A percentile compares a stretch with the other conserved stretches of the same genome.
Evolutionary conservation across 2,329 filamentous ascomycete species (phyloP).

Genomic region (Phoma sp.): DNA sequence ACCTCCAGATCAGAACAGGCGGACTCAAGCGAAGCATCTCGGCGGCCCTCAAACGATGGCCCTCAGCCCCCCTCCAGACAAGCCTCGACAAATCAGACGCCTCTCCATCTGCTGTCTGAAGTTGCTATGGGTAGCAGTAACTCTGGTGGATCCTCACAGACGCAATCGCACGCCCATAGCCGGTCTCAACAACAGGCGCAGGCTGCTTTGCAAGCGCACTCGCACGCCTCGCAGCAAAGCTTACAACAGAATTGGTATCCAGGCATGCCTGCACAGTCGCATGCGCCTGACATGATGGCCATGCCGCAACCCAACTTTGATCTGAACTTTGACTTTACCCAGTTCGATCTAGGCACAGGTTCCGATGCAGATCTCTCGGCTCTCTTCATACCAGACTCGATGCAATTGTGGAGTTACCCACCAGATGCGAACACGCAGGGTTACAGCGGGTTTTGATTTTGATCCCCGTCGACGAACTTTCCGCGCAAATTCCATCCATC

Average conservation of each 20-base stretch:
- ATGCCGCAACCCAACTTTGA: constrained; percentile 41
- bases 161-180: constrained; percentile 15
- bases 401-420: constrained; percentile 39
- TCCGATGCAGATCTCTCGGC: constrained; percentile 47
- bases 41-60: constrained; percentile 25
- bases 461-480: background rate
- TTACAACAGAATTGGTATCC: constrained; percentile 41
- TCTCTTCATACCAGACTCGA: constrained; percentile 46
- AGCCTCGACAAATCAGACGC: constrained; percentile 45
- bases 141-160: constrained; percentile 16
- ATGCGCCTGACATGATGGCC: constrained; percentile 33
- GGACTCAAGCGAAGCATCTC: constrained; percentile 31
- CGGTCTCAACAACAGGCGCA: constrained; percentile 34
- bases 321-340: constrained; percentile 47
- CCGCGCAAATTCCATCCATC: background rate
- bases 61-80: constrained; percentile 30
- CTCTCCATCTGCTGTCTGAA: constrained; percentile 50
- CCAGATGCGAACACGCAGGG: constrained; percentile 23
- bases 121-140: constrained; percentile 49
- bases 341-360: constrained; percentile 46
- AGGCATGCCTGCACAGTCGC: constrained; percentile 25
- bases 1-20: constrained; percentile 39
- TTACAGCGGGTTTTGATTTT: constrained; percentile 19
- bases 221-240: constrained; percentile 28
- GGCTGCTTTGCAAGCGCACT: constrained; percentile 34